phyloP scores from a whole-genome alignment of 2,329 filamentous ascomycete species.

The Colletotrichum musae region DNA sequence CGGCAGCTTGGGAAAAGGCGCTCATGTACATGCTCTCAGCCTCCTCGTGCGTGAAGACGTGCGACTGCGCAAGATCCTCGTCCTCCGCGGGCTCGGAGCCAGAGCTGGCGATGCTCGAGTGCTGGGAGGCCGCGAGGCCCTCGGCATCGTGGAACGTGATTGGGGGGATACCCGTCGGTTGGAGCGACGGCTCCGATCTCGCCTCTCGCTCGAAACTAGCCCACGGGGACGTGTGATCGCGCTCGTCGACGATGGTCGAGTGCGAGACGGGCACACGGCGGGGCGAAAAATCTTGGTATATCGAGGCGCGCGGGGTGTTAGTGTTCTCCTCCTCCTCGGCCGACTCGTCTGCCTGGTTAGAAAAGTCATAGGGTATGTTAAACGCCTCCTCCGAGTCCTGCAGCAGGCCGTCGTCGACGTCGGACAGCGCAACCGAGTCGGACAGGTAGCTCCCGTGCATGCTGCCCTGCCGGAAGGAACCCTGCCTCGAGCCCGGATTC shows the following conservation, averaged over 20 bases:
- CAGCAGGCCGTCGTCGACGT: slow-evolving; percentile 52
- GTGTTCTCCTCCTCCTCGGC: slow-evolving; percentile 54
- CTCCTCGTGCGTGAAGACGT: slow-evolving; percentile 83
- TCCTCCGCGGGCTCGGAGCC: slow-evolving; percentile 48
- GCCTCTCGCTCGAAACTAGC: slow-evolving; percentile 49
- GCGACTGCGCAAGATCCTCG: slow-evolving; percentile 74
- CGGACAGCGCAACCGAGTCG: slow-evolving; percentile 51
- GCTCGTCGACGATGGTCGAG: slow-evolving; percentile 42
- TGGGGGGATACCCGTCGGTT: slow-evolving; percentile 37
- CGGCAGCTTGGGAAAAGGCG: slow-evolving; percentile 68
- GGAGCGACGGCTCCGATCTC: slow-evolving; percentile 55
- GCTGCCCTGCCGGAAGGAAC: slow-evolving; percentile 41
- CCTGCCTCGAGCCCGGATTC: slow-evolving; percentile 45
- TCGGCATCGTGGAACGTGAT: slow-evolving; percentile 10
- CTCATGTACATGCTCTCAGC: slow-evolving; percentile 92
- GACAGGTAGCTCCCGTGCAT: slow-evolving; percentile 47
- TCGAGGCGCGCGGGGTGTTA: slow-evolving; percentile 69
- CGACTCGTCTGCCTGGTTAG: slow-evolving; percentile 52
- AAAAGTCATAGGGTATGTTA: slow-evolving; percentile 69
- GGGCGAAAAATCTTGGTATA: slow-evolving; percentile 55
- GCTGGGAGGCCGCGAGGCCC: slow-evolving; percentile 36
- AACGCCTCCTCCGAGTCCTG: slow-evolving; percentile 70
- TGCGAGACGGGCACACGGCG: slow-evolving; percentile 35
- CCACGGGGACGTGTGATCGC: slow-evolving; percentile 50
- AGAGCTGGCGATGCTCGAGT: slow-evolving; percentile 46